phyloP scores from a whole-genome alignment of 495 filamentous ascomycete species.

The Cairneyella variabilis region DNA sequence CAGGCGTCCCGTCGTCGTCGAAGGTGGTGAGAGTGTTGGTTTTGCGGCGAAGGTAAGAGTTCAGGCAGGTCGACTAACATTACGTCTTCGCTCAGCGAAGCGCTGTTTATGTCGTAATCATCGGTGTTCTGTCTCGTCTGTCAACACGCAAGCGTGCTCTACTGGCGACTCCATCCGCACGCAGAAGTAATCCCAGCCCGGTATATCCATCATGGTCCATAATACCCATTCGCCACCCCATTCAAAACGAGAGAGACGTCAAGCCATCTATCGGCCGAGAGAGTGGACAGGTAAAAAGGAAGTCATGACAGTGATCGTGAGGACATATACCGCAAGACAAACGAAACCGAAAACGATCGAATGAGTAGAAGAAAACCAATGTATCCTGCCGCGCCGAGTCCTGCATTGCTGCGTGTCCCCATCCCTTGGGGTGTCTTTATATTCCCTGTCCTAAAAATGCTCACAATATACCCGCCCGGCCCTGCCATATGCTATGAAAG shows the following conservation, averaged over 20 bases:
- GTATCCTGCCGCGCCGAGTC: conserved; percentile 26
- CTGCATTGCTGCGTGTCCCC: conserved; percentile 31
- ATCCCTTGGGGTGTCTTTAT: conserved; percentile 24
- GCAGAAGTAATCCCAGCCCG: conserved; percentile 21
- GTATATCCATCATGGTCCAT: conserved; percentile 17
- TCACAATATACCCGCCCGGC: conserved; percentile 22
- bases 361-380: conserved; percentile 20
- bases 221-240: neutral
- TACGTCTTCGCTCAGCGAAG: conserved; percentile 18
- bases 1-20: conserved; percentile 14
- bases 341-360: conserved; percentile 23
- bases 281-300: neutral
- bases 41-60: too few species aligned
- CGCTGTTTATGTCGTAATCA: conserved; percentile 14
- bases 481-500: conserved; percentile 24
- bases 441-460: conserved; percentile 23
- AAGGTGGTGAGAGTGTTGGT: conserved; percentile 15
- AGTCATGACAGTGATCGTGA: conserved; percentile 14
- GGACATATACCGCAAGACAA: conserved; percentile 22
- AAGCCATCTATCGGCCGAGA: conserved; percentile 21
- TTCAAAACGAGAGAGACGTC: conserved; percentile 27
- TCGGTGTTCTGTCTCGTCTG: conserved; percentile 14
- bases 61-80: conserved; percentile 23
- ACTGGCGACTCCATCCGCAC: conserved; percentile 14
- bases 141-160: conserved; percentile 26